phyloP scores from a whole-genome alignment of 331 rosid species.

The Dryas integrifolia region DNA sequence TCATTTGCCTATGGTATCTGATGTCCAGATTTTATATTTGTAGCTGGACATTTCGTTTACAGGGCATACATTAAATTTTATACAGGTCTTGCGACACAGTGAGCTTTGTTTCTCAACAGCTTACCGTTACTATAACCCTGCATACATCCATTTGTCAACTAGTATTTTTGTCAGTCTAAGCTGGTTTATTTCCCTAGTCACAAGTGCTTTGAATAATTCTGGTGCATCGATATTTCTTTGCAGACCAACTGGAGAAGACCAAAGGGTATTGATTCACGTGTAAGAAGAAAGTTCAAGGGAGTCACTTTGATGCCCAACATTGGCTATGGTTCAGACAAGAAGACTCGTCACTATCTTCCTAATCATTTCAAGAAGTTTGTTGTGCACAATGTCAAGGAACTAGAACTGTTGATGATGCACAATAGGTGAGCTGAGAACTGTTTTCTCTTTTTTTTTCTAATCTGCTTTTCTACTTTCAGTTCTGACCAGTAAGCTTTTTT shows the following conservation, averaged over 20 bases:
- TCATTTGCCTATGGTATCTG: conserved; percentile 72
- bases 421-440: conserved; percentile 44
- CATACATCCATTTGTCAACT: conserved; percentile 28
- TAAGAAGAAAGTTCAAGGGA: conserved; percentile 87
- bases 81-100: conserved; percentile 88
- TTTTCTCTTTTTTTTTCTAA: neutral
- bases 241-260: conserved; percentile 83
- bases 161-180: neutral
- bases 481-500: neutral
- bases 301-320: conserved; percentile 77
- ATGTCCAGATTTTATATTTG: conserved; percentile 47
- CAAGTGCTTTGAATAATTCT: too few relatives aligned
- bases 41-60: conserved; percentile 61
- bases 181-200: neutral
- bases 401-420: conserved; percentile 88
- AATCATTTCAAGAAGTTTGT: conserved; percentile 87
- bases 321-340: conserved; percentile 86
- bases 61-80: conserved; percentile 48
- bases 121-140: conserved; percentile 70
- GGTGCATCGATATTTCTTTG: neutral
- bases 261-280: conserved; percentile 94
- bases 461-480: too few relatives aligned
- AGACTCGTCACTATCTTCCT: conserved; percentile 78
- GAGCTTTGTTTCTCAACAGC: conserved; percentile 34
- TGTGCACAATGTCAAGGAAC: conserved; percentile 71